A percentile compares a stretch with the other conserved stretches of the same genome.
phyloP scores from a whole-genome alignment of 805 yeast species.

The Grigorovia humatica region DNA sequence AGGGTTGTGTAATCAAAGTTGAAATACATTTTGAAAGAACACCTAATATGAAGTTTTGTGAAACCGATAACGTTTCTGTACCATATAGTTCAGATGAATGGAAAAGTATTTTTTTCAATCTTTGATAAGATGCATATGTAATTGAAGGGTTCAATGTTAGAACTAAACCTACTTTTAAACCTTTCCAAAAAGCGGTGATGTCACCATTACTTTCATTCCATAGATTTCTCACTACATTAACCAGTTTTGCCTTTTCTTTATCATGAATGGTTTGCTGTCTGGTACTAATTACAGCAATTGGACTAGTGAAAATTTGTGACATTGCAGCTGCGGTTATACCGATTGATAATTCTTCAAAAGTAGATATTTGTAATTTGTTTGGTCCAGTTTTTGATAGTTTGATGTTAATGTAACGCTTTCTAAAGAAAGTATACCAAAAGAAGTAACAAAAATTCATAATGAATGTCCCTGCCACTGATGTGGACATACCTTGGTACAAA shows the following conservation, averaged over 20 bases:
- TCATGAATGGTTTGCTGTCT: slow-evolving; percentile 47
- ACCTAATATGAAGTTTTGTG: slow-evolving; percentile 61
- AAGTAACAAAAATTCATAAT: slow-evolving; percentile 75
- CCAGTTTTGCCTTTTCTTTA: slow-evolving; percentile 20
- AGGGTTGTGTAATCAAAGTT: slow-evolving; percentile 71
- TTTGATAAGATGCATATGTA: slow-evolving; percentile 72
- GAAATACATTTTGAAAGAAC: slow-evolving; percentile 76
- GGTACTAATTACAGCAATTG: slow-evolving; percentile 67
- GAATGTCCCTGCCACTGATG: slow-evolving; percentile 60
- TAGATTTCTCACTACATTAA: slow-evolving; percentile 32
- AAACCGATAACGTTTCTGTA: slow-evolving; percentile 36
- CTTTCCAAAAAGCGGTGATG: slow-evolving; percentile 67
- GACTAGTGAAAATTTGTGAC: slow-evolving; percentile 71
- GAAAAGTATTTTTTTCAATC: slow-evolving; percentile 44
- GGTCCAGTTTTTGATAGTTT: not conserved
- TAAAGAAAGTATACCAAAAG: slow-evolving; percentile 74
- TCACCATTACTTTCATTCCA: slow-evolving; percentile 52
- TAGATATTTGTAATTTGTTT: slow-evolving; percentile 29
- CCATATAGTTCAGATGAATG: slow-evolving; percentile 17
- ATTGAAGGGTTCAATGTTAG: slow-evolving; percentile 77
- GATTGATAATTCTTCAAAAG: slow-evolving; percentile 56
- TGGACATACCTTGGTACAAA: slow-evolving; percentile 60
- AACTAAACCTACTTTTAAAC: slow-evolving; percentile 68
- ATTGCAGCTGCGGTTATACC: slow-evolving; percentile 79
- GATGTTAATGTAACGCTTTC: slow-evolving; percentile 38